Evolutionary conservation across 768 basidiomycete genomes (phyloP).

Genomic region (Lactarius trivialis): DNA sequence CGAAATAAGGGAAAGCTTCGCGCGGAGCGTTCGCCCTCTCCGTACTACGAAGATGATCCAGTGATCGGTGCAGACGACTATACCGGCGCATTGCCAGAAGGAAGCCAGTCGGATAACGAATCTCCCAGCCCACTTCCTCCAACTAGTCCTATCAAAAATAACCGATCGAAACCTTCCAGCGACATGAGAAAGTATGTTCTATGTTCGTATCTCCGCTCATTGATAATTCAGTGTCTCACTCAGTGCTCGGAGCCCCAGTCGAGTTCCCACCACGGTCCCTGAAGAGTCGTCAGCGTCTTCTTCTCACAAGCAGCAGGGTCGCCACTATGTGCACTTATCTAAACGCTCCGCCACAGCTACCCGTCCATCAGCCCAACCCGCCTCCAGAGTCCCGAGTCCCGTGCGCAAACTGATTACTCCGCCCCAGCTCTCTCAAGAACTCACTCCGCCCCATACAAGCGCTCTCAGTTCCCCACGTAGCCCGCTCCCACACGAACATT

Average conservation of each 20-base stretch:
- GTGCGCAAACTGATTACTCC: not conserved
- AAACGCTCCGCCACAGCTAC: not conserved
- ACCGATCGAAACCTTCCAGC: not conserved
- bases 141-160: not conserved
- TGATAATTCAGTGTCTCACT: not conserved
- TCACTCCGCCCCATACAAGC: conserved; percentile 19
- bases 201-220: not conserved
- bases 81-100: conserved; percentile 5
- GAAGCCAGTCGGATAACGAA: not conserved
- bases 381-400: not conserved
- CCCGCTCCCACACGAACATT: not conserved
- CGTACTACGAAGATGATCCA: not conserved
- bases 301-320: not conserved
- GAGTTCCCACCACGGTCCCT: not conserved
- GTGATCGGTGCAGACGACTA: conserved; percentile 14
- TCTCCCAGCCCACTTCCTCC: not conserved
- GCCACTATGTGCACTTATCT: not conserved
- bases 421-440: conserved; percentile 10
- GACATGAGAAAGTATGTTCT: conserved; percentile 4
- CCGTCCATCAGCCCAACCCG: not conserved
- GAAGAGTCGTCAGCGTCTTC: not conserved
- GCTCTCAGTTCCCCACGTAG: conserved; percentile 6
- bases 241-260: not conserved
- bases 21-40: not conserved
- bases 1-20: not conserved